A percentile compares a stretch with the other conserved stretches of the same genome.
Conservation (phyloP, 1,284 basidiomycete genomes). For the Caloboletus inedulis region DNA sequence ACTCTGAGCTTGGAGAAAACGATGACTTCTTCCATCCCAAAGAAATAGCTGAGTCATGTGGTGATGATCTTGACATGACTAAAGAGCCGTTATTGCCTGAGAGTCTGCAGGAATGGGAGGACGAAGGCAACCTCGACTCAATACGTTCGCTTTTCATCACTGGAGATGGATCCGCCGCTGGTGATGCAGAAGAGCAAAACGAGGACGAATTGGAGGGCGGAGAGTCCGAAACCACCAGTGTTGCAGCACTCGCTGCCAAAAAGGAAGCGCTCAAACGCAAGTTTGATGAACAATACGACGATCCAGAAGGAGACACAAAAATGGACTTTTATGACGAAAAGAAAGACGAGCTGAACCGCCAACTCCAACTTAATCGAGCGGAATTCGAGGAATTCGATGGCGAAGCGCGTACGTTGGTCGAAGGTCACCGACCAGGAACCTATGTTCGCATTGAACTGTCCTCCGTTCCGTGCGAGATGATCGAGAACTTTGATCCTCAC, state of each 20-base stretch:
- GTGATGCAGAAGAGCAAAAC: conserved; percentile 37
- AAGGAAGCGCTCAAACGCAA: conserved; percentile 92
- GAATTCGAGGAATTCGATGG: conserved; percentile 85
- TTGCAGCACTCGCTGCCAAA: conserved; percentile 72
- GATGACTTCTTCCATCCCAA: conserved; percentile 75
- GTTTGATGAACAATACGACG: conserved; percentile 97
- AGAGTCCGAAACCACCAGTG: conserved; percentile 45
- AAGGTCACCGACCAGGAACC: conserved; percentile 88
- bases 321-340: conserved; percentile 88
- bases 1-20: conserved; percentile 66
- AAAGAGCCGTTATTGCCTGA: conserved; percentile 55
- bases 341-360: conserved; percentile 88
- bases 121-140: conserved; percentile 82
- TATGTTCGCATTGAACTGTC: conserved; percentile 92
- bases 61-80: conserved; percentile 67
- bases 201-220: conserved; percentile 41
- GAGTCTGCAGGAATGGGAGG: conserved; percentile 73
- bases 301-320: conserved; percentile 71
- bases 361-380: conserved; percentile 79
- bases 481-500: conserved; percentile 89
- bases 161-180: conserved; percentile 45
- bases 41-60: conserved; percentile 37
- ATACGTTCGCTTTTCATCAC: conserved; percentile 93
- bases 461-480: conserved; percentile 86
- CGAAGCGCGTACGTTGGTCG: conserved; percentile 78